A percentile compares a stretch with the other conserved stretches of the same genome.
Conservation (phyloP, 192 early-diverging fungal species). For the Oehlia diaphana region DNA sequence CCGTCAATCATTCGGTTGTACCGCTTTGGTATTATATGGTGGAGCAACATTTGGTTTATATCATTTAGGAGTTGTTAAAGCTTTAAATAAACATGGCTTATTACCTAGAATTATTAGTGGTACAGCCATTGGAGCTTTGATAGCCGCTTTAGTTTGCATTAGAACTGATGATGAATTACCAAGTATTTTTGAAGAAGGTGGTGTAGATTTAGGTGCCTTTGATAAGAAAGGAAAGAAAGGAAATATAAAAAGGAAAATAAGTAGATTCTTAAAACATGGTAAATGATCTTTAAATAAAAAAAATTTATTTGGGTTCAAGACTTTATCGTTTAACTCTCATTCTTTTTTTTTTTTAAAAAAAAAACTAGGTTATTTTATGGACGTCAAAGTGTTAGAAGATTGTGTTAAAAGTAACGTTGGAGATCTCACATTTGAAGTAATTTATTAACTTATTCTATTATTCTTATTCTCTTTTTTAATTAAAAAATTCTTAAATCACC, state of each 20-base stretch:
- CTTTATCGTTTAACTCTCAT: neutral
- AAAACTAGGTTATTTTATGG: slow-evolving; percentile 63
- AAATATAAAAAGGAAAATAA: slow-evolving; percentile 60
- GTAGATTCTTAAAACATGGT: slow-evolving; percentile 67
- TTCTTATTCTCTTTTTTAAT: neutral
- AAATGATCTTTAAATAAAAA: slow-evolving; percentile 9
- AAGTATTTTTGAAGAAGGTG: slow-evolving; percentile 44
- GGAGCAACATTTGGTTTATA: slow-evolving; percentile 73
- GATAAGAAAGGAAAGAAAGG: slow-evolving; percentile 54
- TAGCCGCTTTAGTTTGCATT: slow-evolving; percentile 75
- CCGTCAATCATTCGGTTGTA: slow-evolving; percentile 71
- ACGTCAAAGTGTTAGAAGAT: slow-evolving; percentile 74
- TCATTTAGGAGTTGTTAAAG: slow-evolving; percentile 80
- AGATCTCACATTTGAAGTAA: slow-evolving; percentile 64
- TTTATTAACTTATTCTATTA: neutral
- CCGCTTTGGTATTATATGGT: slow-evolving; percentile 73
- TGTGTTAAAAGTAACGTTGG: slow-evolving; percentile 74
- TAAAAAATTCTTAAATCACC: too few species aligned
- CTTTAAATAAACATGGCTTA: slow-evolving; percentile 61
- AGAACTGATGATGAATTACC: slow-evolving; percentile 75
- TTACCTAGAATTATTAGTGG: slow-evolving; percentile 77
- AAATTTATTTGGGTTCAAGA: neutral
- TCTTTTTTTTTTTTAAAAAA: neutral
- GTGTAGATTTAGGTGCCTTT: slow-evolving; percentile 70
- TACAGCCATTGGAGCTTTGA: slow-evolving; percentile 70